A percentile compares a stretch with the other conserved stretches of the same genome.
These are phyloP conservation scores for Eleusine coracana DNA, from an alignment of 176 grass and related monocot species.

Conservation along the genomic window DNA sequence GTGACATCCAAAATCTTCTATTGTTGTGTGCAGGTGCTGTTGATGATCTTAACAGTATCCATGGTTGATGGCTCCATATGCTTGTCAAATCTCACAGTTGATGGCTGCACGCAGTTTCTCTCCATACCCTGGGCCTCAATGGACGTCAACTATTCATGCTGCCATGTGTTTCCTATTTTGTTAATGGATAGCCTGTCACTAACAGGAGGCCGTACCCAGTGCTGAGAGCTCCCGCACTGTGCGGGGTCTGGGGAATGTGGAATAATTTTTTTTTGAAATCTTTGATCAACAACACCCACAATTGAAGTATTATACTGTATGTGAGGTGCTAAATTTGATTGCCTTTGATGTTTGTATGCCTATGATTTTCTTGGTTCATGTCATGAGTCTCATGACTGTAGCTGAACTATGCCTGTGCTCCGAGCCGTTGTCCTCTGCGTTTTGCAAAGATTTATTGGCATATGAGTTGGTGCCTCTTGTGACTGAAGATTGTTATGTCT, in stretches of 20 bases:
- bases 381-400: neutral
- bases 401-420: neutral
- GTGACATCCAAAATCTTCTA: neutral
- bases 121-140: neutral
- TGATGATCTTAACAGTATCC: neutral
- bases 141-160: neutral
- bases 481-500: neutral
- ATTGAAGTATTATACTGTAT: conserved; percentile 12
- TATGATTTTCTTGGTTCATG: neutral
- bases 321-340: conserved; percentile 4
- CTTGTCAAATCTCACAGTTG: neutral
- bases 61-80: neutral
- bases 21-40: conserved; percentile 9
- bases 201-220: no score
- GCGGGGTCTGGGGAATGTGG: no score
- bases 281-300: neutral
- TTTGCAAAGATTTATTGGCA: neutral
- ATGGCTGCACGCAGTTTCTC: neutral
- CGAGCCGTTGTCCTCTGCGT: neutral
- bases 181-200: conserved; percentile 23
- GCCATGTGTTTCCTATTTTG: conserved; percentile 19
- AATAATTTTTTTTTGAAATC: conserved; percentile 28
- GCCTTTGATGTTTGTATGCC: neutral
- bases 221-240: no score
- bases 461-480: neutral